Conservation (phyloP, 2,329 filamentous ascomycete genomes). For the Botrytis aclada region DNA sequence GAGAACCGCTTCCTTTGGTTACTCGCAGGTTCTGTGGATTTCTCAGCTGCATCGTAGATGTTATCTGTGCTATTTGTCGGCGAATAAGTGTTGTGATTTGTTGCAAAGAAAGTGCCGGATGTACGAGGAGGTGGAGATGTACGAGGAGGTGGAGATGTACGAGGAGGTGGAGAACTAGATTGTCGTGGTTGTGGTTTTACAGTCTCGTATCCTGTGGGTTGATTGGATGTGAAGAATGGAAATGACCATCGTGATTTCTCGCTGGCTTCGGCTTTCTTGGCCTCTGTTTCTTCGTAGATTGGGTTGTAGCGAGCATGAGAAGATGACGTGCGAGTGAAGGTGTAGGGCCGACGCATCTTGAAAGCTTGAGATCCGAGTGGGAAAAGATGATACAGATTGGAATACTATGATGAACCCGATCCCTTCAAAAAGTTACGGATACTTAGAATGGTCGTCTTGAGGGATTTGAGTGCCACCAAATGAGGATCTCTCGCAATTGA, state of each 20-base stretch:
- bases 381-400: not conserved
- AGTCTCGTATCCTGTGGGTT: not conserved
- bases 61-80: not conserved
- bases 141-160: no score
- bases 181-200: not conserved
- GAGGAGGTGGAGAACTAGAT: not conserved
- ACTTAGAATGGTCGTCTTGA: not conserved
- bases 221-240: not conserved
- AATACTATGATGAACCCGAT: not conserved
- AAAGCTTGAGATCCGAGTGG: not conserved
- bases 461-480: not conserved
- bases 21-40: no score
- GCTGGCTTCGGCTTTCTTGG: not conserved
- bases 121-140: not conserved
- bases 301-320: conserved; percentile 11
- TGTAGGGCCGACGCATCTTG: conserved; percentile 7
- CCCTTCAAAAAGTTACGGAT: not conserved
- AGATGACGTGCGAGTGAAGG: not conserved
- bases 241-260: not conserved
- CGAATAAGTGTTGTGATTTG: not conserved
- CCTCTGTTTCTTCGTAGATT: conserved; percentile 4
- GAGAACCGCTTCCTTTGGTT: not conserved
- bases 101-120: conserved; percentile 1
- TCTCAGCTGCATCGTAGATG: not conserved
- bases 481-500: not conserved